phyloP scores from a whole-genome alignment of 1,284 basidiomycete species.

The Cutaneotrichosporon sp. region DNA sequence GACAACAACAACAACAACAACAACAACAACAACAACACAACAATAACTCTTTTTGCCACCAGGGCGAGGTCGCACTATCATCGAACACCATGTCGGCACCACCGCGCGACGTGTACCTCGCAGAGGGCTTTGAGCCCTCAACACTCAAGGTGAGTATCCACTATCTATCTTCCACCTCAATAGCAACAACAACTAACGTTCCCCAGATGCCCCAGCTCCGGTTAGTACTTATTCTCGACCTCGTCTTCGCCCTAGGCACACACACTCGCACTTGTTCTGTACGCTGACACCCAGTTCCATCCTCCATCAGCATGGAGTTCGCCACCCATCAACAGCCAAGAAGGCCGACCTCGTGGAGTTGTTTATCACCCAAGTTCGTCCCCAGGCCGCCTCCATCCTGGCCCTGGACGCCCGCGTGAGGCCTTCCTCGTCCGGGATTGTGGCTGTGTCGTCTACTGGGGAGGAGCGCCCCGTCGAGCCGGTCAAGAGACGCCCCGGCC shows the following conservation, averaged over 20 bases:
- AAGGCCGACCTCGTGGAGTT: conserved; percentile 77
- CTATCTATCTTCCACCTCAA: too few species aligned
- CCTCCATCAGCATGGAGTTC: conserved; percentile 64
- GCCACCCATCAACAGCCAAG: conserved; percentile 70
- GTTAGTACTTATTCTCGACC: conserved; percentile 21
- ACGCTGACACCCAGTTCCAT: conserved; percentile 15
- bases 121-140: conserved; percentile 73
- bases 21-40: too few species aligned
- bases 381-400: conserved; percentile 54
- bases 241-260: not conserved
- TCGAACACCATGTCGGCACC: conserved; percentile 34
- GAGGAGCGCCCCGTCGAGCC: conserved; percentile 16
- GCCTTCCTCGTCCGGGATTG: conserved; percentile 44
- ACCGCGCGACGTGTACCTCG: conserved; percentile 58
- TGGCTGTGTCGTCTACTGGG: conserved; percentile 28
- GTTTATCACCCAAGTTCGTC: conserved; percentile 71
- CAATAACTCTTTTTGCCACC: not conserved
- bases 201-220: conserved; percentile 47
- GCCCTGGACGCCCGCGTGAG: conserved; percentile 29
- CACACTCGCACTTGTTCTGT: too few species aligned
- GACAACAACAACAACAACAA: conserved; percentile 3
- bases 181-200: conserved; percentile 1
- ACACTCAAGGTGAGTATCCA: conserved; percentile 56
- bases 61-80: not conserved
- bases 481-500: conserved; percentile 22